Evolutionary conservation across 1,139 yeast genomes (phyloP).

Genomic region (Diutina pseudorugosa): DNA sequence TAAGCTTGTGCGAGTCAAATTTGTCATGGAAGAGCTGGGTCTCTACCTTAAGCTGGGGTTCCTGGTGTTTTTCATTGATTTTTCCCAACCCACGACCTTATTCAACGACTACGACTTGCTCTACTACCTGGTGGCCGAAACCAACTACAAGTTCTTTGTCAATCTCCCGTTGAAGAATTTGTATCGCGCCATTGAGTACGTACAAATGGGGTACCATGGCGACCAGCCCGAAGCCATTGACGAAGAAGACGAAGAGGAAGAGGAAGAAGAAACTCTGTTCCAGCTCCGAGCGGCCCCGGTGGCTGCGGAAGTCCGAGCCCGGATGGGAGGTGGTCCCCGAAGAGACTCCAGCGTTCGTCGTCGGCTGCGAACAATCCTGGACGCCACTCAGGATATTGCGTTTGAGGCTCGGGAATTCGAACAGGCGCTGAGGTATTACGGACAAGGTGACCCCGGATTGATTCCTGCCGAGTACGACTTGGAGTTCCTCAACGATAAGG

Average conservation of each 20-base stretch:
- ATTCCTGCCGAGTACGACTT: constrained; percentile 1
- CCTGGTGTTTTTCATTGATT: constrained; percentile 44
- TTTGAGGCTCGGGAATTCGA: background rate
- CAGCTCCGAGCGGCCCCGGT: background rate
- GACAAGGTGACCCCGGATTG: constrained; percentile 1
- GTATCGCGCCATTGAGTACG: constrained; percentile 26
- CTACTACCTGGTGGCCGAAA: constrained; percentile 29
- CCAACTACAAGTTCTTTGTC: constrained; percentile 29
- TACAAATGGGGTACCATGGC: constrained; percentile 16
- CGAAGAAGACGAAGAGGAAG: background rate
- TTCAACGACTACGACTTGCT: constrained; percentile 33
- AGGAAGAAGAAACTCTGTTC: background rate
- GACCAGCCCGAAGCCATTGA: background rate
- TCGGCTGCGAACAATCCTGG: background rate
- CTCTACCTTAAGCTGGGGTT: constrained; percentile 43
- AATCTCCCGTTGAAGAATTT: constrained; percentile 31
- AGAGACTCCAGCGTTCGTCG: background rate
- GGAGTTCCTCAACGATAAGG: constrained; percentile 1
- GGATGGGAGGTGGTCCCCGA: background rate
- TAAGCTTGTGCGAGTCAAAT: constrained; percentile 24
- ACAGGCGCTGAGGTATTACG: background rate
- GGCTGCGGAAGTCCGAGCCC: background rate
- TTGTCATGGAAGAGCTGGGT: constrained; percentile 52
- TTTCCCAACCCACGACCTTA: constrained; percentile 31
- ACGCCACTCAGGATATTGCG: background rate